Evolutionary conservation across 257 asterid species (phyloP), one percentile per base, ranked within the genome.

Genomic region (Primulina huaijiensis): DNA sequence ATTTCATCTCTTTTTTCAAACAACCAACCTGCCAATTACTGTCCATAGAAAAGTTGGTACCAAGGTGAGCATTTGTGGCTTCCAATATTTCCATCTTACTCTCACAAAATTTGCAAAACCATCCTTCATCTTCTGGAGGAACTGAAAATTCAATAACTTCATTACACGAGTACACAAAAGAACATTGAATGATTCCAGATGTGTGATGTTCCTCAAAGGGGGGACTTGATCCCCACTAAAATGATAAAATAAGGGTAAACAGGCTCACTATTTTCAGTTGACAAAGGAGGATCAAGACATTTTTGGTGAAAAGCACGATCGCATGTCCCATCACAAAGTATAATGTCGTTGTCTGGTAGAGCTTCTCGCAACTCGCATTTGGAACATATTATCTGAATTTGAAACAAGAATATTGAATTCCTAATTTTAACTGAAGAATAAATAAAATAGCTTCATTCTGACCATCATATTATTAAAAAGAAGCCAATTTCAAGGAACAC

Each of bases 261-360:
- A 52, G 68, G 76, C 95, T 86, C 83, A 94, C 99, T 91, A 76
- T 86, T 83, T 82, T 91, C 92, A 23, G 96, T 86, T 73, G 82
- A 67, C 67, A 94, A 64, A 20, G 99, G 99, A 75, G 97, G 97
- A 84, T 94, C 93, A 64, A 94, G 87, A 80, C 96, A 94, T 72
- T 87, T 83, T 75, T 89, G 96, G 86, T 94, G 99, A 82, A 91
- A 94, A 61, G 96, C 97, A 62, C 97, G 74, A 79, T 87, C 89
- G 80, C 99, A 94, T 68, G 99, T 86, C 77, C 99, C 99, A 71
- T 87, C 97, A 77, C 99, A 91, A 72, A 86, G 91, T 81, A 94
- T 91, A 60, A 91, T 90, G 82, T 91, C 99, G 75, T 94, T 83
- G 68, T 94, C 97, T 14, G 88, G 96, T 76, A 83, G 80, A 69